phyloP scores from a whole-genome alignment of 441 rosid genomes.

The Eruca vesicaria region DNA sequence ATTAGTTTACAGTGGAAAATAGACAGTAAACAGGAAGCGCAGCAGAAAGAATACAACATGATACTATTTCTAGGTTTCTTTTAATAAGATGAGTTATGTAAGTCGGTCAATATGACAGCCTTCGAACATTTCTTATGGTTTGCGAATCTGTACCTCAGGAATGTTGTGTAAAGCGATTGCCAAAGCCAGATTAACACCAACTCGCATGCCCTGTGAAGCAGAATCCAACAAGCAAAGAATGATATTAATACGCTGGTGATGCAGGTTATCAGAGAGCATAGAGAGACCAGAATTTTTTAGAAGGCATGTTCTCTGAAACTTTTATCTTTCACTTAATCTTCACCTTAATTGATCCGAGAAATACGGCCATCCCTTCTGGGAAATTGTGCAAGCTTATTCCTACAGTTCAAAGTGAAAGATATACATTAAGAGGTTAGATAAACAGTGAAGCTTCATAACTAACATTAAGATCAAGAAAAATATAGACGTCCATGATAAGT shows the following conservation, averaged over 20 bases:
- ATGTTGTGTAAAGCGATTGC: constrained; percentile 99
- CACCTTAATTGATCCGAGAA: constrained; percentile 98
- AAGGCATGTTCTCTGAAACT: neutral
- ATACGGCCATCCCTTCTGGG: constrained; percentile 99
- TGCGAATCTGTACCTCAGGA: constrained; percentile 74
- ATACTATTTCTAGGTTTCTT: neutral
- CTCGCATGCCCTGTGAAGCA: constrained; percentile 78
- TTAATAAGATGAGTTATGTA: neutral
- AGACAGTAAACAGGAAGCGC: neutral
- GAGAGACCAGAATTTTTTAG: neutral
- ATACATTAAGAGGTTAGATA: neutral
- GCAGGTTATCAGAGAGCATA: neutral
- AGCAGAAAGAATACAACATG: neutral
- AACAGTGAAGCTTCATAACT: neutral
- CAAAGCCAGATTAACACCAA: constrained; percentile 92
- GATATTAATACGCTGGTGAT: constrained; percentile 13
- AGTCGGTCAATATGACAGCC: constrained; percentile 16
- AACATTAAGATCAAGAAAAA: neutral
- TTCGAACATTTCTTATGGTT: constrained; percentile 1
- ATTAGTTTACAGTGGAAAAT: neutral
- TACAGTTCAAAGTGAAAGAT: constrained; percentile 31
- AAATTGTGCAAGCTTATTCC: constrained; percentile 99
- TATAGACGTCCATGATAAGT: neutral
- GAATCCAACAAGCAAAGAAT: constrained; percentile 18
- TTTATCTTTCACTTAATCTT: neutral